Conservation (phyloP, 1,284 basidiomycete genomes). For the Entoloma clypeatum region DNA sequence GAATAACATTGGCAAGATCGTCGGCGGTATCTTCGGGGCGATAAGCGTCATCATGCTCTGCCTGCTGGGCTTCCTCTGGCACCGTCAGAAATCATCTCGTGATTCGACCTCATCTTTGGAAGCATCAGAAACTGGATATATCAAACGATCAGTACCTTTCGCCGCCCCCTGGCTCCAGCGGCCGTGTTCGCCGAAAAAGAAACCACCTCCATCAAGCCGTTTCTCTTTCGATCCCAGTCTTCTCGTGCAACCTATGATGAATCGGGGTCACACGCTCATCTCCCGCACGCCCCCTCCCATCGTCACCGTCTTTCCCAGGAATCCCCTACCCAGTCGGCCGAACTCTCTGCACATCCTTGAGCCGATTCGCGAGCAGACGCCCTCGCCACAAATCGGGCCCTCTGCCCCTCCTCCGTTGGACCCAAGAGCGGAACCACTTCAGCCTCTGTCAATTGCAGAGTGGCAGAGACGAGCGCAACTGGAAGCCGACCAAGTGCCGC, state of each 20-base stretch:
- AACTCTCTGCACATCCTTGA: constrained; percentile 15
- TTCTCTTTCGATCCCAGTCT: constrained; percentile 27
- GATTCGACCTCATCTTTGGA: constrained; percentile 5
- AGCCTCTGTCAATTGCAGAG: constrained; percentile 23
- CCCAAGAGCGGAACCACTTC: constrained; percentile 14
- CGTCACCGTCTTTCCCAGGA: constrained; percentile 11
- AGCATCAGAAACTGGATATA: too few species aligned
- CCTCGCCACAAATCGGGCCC: constrained; percentile 9
- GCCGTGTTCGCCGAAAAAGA: not conserved
- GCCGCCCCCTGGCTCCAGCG: constrained; percentile 2
- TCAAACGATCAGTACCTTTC: too few species aligned
- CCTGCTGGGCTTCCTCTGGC: constrained; percentile 21
- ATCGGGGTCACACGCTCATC: constrained; percentile 11
- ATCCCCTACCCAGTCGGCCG: constrained; percentile 9
- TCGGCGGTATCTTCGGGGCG: constrained; percentile 25
- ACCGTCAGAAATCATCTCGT: constrained; percentile 17
- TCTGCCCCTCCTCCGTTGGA: constrained; percentile 9
- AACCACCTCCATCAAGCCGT: constrained; percentile 10
- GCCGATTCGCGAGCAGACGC: constrained; percentile 15
- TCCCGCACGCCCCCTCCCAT: constrained; percentile 11
- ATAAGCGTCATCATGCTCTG: constrained; percentile 22
- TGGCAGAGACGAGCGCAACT: constrained; percentile 28
- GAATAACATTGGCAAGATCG: constrained; percentile 20
- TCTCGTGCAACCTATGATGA: constrained; percentile 18
- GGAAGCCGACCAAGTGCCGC: constrained; percentile 21